Conservation (phyloP, 2,329 filamentous ascomycete species). For the Arthrobotrys iridis region DNA sequence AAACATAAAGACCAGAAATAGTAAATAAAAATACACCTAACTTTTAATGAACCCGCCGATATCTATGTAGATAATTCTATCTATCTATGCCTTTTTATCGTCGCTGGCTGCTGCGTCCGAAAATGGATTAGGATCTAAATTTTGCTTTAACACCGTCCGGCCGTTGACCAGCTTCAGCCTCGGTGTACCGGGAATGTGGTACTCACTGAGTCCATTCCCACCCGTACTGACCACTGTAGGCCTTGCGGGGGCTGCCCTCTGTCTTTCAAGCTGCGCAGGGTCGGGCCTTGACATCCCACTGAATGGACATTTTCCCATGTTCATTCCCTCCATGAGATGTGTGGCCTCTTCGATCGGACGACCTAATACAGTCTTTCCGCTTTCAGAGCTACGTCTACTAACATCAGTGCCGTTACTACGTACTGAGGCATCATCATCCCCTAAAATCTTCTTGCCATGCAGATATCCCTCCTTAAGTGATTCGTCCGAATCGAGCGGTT, state of each 20-base stretch:
- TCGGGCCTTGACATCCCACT: slow-evolving; percentile 56
- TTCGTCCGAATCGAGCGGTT: slow-evolving; percentile 61
- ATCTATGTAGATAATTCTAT: slow-evolving; percentile 11
- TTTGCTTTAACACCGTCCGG: slow-evolving; percentile 45
- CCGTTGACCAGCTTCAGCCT: slow-evolving; percentile 47
- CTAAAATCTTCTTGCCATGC: slow-evolving; percentile 71
- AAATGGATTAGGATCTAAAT: slow-evolving; percentile 51
- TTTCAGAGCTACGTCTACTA: slow-evolving; percentile 41
- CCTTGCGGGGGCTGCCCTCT: slow-evolving; percentile 20
- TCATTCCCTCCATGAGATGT: slow-evolving; percentile 48
- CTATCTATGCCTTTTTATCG: slow-evolving; percentile 31
- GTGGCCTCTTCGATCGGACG: slow-evolving; percentile 52
- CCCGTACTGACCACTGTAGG: slow-evolving; percentile 15
- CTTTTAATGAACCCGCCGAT: slow-evolving; percentile 21
- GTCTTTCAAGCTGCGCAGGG: slow-evolving; percentile 37
- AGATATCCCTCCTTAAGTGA: slow-evolving; percentile 72
- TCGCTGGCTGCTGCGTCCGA: slow-evolving; percentile 27
- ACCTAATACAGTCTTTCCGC: slow-evolving; percentile 44
- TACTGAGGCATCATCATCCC: slow-evolving; percentile 61
- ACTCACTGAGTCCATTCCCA: slow-evolving; percentile 41
- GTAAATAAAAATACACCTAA: slow-evolving; percentile 32
- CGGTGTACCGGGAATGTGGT: slow-evolving; percentile 48
- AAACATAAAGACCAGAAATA: slow-evolving; percentile 16
- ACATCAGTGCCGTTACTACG: slow-evolving; percentile 51
- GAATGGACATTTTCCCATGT: slow-evolving; percentile 55